Conservation (phyloP, 2,329 filamentous ascomycete genomes). For the Microsporum ferrugineum region DNA sequence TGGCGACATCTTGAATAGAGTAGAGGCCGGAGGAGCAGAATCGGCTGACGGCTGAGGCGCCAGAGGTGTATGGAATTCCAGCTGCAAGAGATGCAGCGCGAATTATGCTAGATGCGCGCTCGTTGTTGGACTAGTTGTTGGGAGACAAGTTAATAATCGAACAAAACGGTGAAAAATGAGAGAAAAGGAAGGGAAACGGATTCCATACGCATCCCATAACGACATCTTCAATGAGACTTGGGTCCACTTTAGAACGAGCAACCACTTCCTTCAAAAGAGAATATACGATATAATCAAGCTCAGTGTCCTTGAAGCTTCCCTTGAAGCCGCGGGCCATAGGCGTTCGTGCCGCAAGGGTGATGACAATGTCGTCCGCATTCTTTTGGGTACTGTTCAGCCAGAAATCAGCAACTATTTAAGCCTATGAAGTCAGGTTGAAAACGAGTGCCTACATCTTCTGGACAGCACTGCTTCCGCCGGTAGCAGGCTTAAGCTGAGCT, state of each 20-base stretch:
- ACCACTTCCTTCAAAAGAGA: constrained; percentile 67
- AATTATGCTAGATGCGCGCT: constrained; percentile 68
- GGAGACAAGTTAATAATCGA: not conserved
- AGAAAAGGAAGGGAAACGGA: not conserved
- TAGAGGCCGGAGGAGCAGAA: constrained; percentile 97
- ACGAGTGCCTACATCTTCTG: constrained; percentile 13
- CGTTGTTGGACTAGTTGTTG: not conserved
- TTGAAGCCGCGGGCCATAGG: constrained; percentile 80
- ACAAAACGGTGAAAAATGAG: not conserved
- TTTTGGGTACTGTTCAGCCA: constrained; percentile 58
- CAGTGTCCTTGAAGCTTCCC: constrained; percentile 90
- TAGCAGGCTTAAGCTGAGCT: constrained; percentile 14
- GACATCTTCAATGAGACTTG: constrained; percentile 74
- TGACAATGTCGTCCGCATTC: constrained; percentile 92
- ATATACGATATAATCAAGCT: constrained; percentile 75
- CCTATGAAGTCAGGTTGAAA: not conserved
- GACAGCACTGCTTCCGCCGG: constrained; percentile 13
- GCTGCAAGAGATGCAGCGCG: constrained; percentile 82
- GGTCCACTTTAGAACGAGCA: constrained; percentile 64
- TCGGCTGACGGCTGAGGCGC: constrained; percentile 73
- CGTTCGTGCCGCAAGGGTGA: constrained; percentile 82
- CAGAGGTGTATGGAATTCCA: constrained; percentile 82
- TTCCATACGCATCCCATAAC: constrained; percentile 73
- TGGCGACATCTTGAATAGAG: constrained; percentile 86
- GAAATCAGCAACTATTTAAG: constrained; percentile 2